These are phyloP conservation scores for Stemphylium beticola DNA, from an alignment of 2,329 filamentous ascomycete species.

Conservation along the genomic window DNA sequence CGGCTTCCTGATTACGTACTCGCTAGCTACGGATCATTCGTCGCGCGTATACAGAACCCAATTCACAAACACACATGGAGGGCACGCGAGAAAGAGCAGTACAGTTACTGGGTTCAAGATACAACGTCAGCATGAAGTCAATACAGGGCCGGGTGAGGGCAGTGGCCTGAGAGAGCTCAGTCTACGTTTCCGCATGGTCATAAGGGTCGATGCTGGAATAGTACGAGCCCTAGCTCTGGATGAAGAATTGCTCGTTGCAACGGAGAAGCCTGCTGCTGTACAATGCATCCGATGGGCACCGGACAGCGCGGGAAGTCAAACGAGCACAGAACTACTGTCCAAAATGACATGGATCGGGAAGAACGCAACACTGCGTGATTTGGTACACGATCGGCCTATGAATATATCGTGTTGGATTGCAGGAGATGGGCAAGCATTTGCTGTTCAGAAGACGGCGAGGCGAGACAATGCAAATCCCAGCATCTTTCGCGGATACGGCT, in stretches of 20 bases:
- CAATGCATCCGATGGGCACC: slow-evolving; percentile 96
- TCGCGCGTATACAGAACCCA: slow-evolving; percentile 84
- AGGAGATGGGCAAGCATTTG: slow-evolving; percentile 84
- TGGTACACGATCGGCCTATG: slow-evolving; percentile 96
- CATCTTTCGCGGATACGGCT: slow-evolving; percentile 89
- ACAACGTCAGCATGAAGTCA: slow-evolving; percentile 46
- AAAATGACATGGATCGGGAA: slow-evolving; percentile 86
- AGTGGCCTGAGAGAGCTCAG: slow-evolving; percentile 83
- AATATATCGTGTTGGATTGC: slow-evolving; percentile 93
- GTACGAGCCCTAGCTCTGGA: slow-evolving; percentile 86
- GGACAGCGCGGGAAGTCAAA: slow-evolving; percentile 81
- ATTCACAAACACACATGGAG: slow-evolving; percentile 64
- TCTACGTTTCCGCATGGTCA: slow-evolving; percentile 94
- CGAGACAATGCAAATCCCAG: slow-evolving; percentile 61
- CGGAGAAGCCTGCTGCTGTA: slow-evolving; percentile 87
- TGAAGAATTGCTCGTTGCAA: slow-evolving; percentile 90
- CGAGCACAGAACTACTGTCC: slow-evolving; percentile 85
- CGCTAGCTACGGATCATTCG: slow-evolving; percentile 81
- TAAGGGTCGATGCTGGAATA: slow-evolving; percentile 96
- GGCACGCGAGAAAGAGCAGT: slow-evolving; percentile 59
- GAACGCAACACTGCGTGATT: slow-evolving; percentile 76
- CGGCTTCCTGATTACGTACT: slow-evolving; percentile 94
- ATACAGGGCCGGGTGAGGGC: slow-evolving; percentile 76
- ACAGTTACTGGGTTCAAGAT: slow-evolving; percentile 46
- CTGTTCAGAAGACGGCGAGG: slow-evolving; percentile 71